Base-by-base conservation (phyloP, 805 yeast genomes). In the Wickerhamomyces hampshirensis region DNA sequence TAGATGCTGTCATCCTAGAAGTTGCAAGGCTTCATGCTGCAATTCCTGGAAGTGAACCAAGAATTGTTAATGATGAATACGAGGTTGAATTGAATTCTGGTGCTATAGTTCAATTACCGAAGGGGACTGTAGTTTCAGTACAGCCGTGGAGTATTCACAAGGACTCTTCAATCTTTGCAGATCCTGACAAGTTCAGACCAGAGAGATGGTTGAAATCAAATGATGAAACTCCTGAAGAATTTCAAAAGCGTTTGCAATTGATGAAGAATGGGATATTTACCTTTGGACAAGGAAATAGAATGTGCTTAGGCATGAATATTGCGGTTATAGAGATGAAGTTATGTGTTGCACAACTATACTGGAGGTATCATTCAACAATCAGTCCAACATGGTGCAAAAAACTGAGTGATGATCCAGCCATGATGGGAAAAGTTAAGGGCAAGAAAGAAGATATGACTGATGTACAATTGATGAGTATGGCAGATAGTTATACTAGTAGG, bases 21-120 rank as follows among this genome's bases (percentile, higher is more conserved):
- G 69, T 71, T 4, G 67, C 71, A 15, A 62, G 89, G 28, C 61
- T 80, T 1, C 84, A 80, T 55, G 66, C 86, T 4, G 79, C 87
- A 0, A 81, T 81, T 42, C 88, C 88, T 1, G 88, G 87, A 3
- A 70, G 78, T 30, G 87, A 81, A 53, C 87, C 87, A 3, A 53
- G 89, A 23, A 59, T 68, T 8, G 71, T 68, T 31, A 71, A 71
- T 1, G 42, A 33, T 13, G 39, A 47, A 24, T 46, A 43, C 23
- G 29, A 40, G 10, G 51, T 49, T 4, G 30, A 40, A 9, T 19
- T 54, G 11, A 30, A 43, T 4, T 38, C 36, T 17, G 55, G 51
- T 5, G 21, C 54, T 18, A 29, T 44, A 4, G 31, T 52, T n/a
- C 28, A 47, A 31, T 46, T 80, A 12, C 84, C 86, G 0, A 58